Base-by-base conservation (phyloP, 768 basidiomycete species). In the Suillus occidentalis region DNA sequence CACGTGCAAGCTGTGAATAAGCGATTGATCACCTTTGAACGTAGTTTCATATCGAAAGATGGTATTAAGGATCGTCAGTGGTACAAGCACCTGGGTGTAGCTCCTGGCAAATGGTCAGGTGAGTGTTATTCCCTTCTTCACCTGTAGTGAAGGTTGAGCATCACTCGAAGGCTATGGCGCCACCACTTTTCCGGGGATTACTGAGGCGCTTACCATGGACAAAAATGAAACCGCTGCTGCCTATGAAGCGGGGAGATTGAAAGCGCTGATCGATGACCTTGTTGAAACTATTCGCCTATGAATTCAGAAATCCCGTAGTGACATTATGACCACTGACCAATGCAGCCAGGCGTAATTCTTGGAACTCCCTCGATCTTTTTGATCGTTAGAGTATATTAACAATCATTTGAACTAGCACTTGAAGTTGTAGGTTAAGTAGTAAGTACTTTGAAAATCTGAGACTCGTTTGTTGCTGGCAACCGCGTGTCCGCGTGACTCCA, bases 41-140 rank as follows among this genome's bases (percentile, higher is more conserved):
- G 85, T 55, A 89, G 91, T 1, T 91, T 95, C 75, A 89, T 95
- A 63, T 86, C 85, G n/a, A 77, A 87, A 69, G 86, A 80, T 10
- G 93, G 92, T 1, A 88, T 94, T 70, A 86, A 87, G 69, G 86
- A 88, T 57, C 82, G 90, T 61, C 89, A 91, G 72, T 95, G 92
- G 93, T 95, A 91, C 76, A 86, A 82, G 70, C 89, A 94, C 74
- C 82, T 93, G 10, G 92, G 84, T 55, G 90, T 93, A 43, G 92
- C 93, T 4, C 93, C 93, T 31, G 93, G 93, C 57, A 87, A 91
- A 76, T 89, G 90, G 89, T 85, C 89, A 50, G 89, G 89, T 90
- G 70, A 67, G 83, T 75, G 43, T 1, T 6, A 49, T 65, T 9
- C 39, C n/a, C 28, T 58, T 36, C 6, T 34, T 45, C 18, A 40